Evolutionary conservation across 768 basidiomycete species (phyloP), one percentile per base, ranked within the genome.

Genomic region (Exsudoporus frostii): DNA sequence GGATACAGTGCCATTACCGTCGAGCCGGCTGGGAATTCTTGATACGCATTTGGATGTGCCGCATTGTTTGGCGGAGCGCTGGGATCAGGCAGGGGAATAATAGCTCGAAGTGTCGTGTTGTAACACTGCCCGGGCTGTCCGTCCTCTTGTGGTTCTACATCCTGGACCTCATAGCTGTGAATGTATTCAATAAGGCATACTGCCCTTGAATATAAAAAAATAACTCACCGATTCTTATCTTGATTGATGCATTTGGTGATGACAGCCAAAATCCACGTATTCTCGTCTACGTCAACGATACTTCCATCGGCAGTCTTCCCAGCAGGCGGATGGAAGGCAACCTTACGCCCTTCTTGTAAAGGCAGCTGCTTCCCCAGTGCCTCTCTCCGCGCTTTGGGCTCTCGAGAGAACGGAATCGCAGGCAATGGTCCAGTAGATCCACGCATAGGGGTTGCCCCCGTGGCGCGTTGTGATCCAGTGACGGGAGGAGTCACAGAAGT

Each of bases 1-100:
- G 91, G 91, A 69, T 92, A 93, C n/a, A 92, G 73, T 2, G 89
- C 91, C 80, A 93, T 81, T 10, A 93, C 91, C 0, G 79, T 87
- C 20, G 86, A 83, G 4, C 89, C 84, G 0, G 79, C 71, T 22
- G 79, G 72, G 65, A 90, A 93, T 57, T 85, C 84, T 41, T 82
- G 87, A 65, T 90, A 90, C 4, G 82, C 76, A 60, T 76, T 81
- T 37, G 83, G 74, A 70, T 90, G 88, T 17, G 85, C 76, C 0
- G 87, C 77, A 63, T 71, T 84, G 42, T 78, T 80, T 27, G 75
- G 66, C 10, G 74, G 71, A 1, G 86, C 84, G 41, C 71, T 78
- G 5, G 83, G 85, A 62, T 92, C 90, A 7, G 91, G 91, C 24
- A 93, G 74, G 1, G 91, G 90, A 50, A 93, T 87, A 39, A 92